phyloP scores from a whole-genome alignment of 140 eudicot genomes.

The Bidens hawaiensis region DNA sequence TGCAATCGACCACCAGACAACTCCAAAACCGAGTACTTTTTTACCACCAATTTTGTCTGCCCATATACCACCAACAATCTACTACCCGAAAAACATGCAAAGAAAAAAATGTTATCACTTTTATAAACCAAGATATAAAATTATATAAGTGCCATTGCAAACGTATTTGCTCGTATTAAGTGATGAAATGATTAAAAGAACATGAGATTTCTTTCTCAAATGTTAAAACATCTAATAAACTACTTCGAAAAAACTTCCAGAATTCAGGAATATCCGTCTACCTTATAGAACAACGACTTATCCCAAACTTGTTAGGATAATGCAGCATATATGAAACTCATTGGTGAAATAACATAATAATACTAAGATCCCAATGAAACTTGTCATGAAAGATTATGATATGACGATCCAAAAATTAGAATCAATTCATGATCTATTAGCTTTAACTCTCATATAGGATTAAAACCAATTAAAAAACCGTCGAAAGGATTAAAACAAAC shows the following conservation, averaged over 20 bases:
- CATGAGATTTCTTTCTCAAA: conserved; percentile 1
- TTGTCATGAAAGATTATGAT: too few relatives aligned
- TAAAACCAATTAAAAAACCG: too few relatives aligned
- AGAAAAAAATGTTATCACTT: too few relatives aligned
- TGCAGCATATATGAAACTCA: not conserved
- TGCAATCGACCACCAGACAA: conserved; percentile 92
- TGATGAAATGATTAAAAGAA: not conserved
- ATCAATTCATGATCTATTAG: not conserved
- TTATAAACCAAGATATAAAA: too few relatives aligned
- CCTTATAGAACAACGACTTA: not conserved
- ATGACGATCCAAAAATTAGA: too few relatives aligned
- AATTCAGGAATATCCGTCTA: too few relatives aligned
- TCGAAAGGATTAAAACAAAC: conserved; percentile 31
- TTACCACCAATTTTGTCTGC: conserved; percentile 95
- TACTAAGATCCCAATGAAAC: not conserved
- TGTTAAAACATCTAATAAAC: conserved; percentile 6
- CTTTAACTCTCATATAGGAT: not conserved
- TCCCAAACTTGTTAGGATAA: not conserved
- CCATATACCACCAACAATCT: conserved; percentile 98
- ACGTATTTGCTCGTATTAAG: not conserved
- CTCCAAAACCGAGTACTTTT: conserved; percentile 84
- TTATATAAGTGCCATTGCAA: too few relatives aligned
- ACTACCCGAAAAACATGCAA: conserved; percentile 18
- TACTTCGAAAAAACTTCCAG: conserved; percentile 6
- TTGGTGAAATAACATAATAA: not conserved